These are phyloP conservation scores for Paracorniculantispora psalliotae DNA, from an alignment of 2,329 filamentous ascomycete genomes.

Conservation along the genomic window DNA sequence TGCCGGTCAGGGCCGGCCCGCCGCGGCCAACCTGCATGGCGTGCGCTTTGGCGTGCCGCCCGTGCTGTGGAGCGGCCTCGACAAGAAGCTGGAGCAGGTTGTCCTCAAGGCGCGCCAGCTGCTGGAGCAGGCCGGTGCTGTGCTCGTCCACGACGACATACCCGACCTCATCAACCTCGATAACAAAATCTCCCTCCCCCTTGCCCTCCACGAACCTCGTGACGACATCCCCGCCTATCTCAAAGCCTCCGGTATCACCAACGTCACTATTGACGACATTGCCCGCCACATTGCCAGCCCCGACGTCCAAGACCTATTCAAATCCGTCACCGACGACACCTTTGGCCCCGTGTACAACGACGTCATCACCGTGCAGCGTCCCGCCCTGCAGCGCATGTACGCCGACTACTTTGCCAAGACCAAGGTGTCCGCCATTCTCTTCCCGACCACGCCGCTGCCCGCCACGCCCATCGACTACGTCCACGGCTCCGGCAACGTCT, in stretches of 20 bases:
- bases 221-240: conserved; percentile 15
- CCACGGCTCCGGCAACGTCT: conserved; percentile 16
- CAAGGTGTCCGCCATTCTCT: conserved; percentile 15
- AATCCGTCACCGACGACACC: conserved; percentile 5
- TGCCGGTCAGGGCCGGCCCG: neutral
- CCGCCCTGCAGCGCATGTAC: conserved; percentile 17
- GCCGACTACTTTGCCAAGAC: conserved; percentile 12
- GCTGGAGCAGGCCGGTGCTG: conserved; percentile 14
- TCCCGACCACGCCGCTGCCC: conserved; percentile 17
- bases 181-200: conserved; percentile 3
- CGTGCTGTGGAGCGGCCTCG: conserved; percentile 16
- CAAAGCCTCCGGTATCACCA: conserved; percentile 4
- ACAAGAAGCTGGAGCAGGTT: conserved; percentile 12
- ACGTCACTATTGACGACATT: conserved; percentile 11
- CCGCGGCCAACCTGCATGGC: neutral
- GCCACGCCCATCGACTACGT: conserved; percentile 15
- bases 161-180: conserved; percentile 14
- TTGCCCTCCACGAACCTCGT: conserved; percentile 14
- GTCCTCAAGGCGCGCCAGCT: neutral
- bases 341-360: conserved; percentile 10
- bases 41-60: conserved; percentile 16
- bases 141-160: conserved; percentile 16
- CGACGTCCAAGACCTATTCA: conserved; percentile 11
- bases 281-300: conserved; percentile 13
- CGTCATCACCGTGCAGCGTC: conserved; percentile 14